These are phyloP conservation scores for Sclerotinia subarctica DNA, from an alignment of 2,329 filamentous ascomycete species.

Conservation along the genomic window DNA sequence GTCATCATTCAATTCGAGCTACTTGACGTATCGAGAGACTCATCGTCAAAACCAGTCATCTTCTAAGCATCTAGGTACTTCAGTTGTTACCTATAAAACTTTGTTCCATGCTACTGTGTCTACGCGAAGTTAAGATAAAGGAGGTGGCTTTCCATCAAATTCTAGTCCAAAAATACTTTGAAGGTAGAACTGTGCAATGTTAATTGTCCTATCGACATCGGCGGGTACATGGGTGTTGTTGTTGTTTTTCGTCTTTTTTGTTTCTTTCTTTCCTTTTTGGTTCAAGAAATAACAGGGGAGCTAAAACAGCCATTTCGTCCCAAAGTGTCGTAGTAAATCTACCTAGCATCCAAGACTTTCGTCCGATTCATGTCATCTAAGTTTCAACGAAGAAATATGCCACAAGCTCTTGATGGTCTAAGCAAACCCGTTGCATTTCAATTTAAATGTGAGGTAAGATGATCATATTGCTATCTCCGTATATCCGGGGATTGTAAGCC, in stretches of 20 bases:
- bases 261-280: too few relatives aligned
- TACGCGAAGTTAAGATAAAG: background rate
- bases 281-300: too few relatives aligned
- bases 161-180: background rate
- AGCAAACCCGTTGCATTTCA: background rate
- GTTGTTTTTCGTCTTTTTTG: background rate
- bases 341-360: background rate
- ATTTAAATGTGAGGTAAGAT: background rate
- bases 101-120: background rate
- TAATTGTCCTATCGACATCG: too few relatives aligned
- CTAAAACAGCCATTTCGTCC: background rate
- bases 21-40: background rate
- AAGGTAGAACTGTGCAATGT: background rate
- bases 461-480: background rate
- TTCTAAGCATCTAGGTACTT: background rate
- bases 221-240: too few relatives aligned
- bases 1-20: background rate
- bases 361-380: background rate
- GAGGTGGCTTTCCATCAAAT: background rate
- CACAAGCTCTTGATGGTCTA: background rate
- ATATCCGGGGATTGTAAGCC: conserved; percentile 14
- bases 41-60: background rate
- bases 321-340: too few relatives aligned
- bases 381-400: background rate
- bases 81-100: background rate